Conservation (phyloP, 768 basidiomycete genomes). For the Lactifluus echinatus region DNA sequence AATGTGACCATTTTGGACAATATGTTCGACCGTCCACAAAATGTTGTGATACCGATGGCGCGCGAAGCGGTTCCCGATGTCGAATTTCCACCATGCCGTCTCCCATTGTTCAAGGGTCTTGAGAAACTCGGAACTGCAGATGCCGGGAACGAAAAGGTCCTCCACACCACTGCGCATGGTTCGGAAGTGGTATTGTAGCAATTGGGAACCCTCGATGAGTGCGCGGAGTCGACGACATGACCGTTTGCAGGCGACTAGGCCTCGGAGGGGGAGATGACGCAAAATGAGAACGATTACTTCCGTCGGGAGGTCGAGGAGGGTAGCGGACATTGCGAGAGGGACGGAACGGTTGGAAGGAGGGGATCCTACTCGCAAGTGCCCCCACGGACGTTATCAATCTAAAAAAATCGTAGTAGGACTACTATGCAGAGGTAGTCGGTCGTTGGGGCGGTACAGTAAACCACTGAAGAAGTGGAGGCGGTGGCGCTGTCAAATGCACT, state of each 20-base stretch:
- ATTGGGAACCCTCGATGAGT: constrained; percentile 2
- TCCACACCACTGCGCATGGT: constrained; percentile 11
- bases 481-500: too few species aligned
- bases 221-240: constrained; percentile 1
- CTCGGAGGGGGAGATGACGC: constrained; percentile 3
- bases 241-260: constrained; percentile 7
- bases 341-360: neutral
- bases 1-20: constrained; percentile 11
- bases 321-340: neutral
- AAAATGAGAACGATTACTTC: constrained; percentile 8
- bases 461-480: too few species aligned
- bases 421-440: neutral
- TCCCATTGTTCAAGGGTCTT: constrained; percentile 8
- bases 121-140: constrained; percentile 10
- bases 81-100: constrained; percentile 10
- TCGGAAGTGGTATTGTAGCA: constrained; percentile 10
- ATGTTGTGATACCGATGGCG: constrained; percentile 13
- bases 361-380: neutral
- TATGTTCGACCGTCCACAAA: constrained; percentile 13
- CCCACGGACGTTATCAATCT: neutral
- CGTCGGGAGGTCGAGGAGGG: constrained; percentile 1
- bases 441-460: neutral
- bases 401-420: neutral
- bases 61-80: constrained; percentile 14
- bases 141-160: constrained; percentile 2